Percentiles rank a stretch among this genome's conserved stretches.
Conservation (phyloP, 176 grass and related monocot genomes). For the Aegilops longissima region DNA sequence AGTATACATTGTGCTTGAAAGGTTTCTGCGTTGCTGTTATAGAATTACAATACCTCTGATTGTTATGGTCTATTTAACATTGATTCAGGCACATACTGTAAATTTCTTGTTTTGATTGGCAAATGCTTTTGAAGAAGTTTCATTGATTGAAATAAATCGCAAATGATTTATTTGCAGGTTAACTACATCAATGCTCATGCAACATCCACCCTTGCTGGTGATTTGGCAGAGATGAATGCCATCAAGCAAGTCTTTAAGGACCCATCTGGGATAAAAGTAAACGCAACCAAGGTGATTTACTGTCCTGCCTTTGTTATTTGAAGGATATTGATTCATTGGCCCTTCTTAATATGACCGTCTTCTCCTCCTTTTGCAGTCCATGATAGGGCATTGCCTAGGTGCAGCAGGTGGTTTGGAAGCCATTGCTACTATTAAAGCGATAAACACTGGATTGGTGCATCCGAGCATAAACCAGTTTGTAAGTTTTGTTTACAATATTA, state of each 20-base stretch:
- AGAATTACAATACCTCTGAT: background rate
- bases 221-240: conserved; percentile 94
- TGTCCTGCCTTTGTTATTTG: conserved; percentile 5
- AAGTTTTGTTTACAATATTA: conserved; percentile 37
- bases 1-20: background rate
- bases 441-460: conserved; percentile 94
- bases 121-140: conserved; percentile 7
- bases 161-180: conserved; percentile 65
- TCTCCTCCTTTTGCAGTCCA: conserved; percentile 66
- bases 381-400: conserved; percentile 99
- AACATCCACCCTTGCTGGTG: conserved; percentile 94
- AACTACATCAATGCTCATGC: conserved; percentile 99
- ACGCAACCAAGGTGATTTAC: conserved; percentile 79
- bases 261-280: conserved; percentile 79
- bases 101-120: conserved; percentile 16
- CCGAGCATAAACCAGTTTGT: conserved; percentile 99
- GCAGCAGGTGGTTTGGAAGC: conserved; percentile 96
- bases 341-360: conserved; percentile 19
- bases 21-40: background rate
- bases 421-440: conserved; percentile 94
- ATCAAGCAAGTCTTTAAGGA: conserved; percentile 94
- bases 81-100: background rate
- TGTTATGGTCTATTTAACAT: background rate
- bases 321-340: conserved; percentile 14
- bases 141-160: background rate